Base-by-base conservation (phyloP, 352 stramenopile species). In the Ophiocytium majus region DNA sequence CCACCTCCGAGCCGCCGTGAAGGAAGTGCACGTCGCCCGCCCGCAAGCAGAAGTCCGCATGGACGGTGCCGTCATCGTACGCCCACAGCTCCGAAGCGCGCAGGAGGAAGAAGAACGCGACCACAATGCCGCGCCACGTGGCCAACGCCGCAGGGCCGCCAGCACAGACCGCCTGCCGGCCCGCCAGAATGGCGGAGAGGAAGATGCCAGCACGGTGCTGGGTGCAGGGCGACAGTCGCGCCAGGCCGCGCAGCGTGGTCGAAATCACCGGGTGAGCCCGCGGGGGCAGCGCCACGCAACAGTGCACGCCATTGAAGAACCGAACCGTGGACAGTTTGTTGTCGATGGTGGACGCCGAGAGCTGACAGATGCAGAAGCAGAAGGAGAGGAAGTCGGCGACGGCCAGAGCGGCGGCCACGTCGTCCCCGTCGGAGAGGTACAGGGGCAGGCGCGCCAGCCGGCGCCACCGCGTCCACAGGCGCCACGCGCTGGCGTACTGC, bases 31-130 rank as follows among this genome's bases (percentile, higher is more conserved):
- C 31, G 34, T 76, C 64, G 34, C 64, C 5, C 5, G 31, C 34
- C 5, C 31, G 64, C 31, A 76, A 5, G 43, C 43, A 57, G 43
- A 57, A 57, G 14, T 57, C 43, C 43, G 43, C 43, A 14, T 57
- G 43, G 31, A 76, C 64, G 31, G 5, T 5, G 5, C 34, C 34
- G 34, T 17, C 17, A 37, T 76, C 64, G 64, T 76, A 34, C 5
- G 64, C 64, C 31, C 31, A 76, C 5, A 76, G 64, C 64, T 76
- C 64, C 34, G 64, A 76, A 5, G 64, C 34, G 64, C 64, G 64
- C 34, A 37, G 31, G 5, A 76, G 64, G 5, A 76, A 17, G 31
- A 17, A 17, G 34, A 37, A 76, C 17, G 64, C 31, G 31, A 76
- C 5, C 17, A 37, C 5, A 17, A 76, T 37, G 64, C 64, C 64